Base-by-base conservation (phyloP, 176 grass and related monocot genomes). In the Paspalum notatum region DNA sequence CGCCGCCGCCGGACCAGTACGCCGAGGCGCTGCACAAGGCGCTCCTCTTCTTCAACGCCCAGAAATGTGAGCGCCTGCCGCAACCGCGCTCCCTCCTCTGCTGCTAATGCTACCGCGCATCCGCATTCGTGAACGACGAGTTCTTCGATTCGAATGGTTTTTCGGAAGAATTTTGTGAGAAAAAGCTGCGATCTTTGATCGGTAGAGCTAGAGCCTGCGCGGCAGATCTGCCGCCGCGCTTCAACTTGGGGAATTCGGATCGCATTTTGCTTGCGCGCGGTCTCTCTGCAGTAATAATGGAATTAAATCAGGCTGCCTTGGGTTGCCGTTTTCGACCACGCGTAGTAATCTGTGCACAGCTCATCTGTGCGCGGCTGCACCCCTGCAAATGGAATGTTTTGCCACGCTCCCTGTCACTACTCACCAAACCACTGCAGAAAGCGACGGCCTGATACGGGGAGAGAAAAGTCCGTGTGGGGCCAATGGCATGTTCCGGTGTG, bases 1-100 rank as follows among this genome's bases (percentile, higher is more conserved):
- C 84, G 13, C 86, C 71, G 77, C 87, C 97, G 6, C 87, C 89
- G 7, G 91, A 96, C 84, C 73, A 49, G 46, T 96, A 99, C 90
- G 83, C 91, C 5, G 75, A 91, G 0, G 89, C 87, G 22, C 87
- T 96, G 18, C 95, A 89, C 90, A 98, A 98, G 84, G 95, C 92
- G 0, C 89, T 98, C 32, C 87, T 91, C 78, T 98, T 98, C 95
- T 98, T 95, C 90, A 98, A 98, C 65, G 95, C 92, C 45, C 95
- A 95, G 76, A 98, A 90, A 89, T 98, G 92, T 98, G 49, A 87
- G 92, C 20, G 0, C 43, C 43, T 5, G 9, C 40, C 10, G 16
- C 5, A n/a, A n/a, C n/a, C n/a, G 1, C 41, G 12, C 44, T 22
- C 22, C 21, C 1, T 60, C n/a, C 7, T 69, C 6, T 71, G 4